phyloP scores from a whole-genome alignment of 2,329 filamentous ascomycete genomes.

The Ploettnerulaceae sp. region DNA sequence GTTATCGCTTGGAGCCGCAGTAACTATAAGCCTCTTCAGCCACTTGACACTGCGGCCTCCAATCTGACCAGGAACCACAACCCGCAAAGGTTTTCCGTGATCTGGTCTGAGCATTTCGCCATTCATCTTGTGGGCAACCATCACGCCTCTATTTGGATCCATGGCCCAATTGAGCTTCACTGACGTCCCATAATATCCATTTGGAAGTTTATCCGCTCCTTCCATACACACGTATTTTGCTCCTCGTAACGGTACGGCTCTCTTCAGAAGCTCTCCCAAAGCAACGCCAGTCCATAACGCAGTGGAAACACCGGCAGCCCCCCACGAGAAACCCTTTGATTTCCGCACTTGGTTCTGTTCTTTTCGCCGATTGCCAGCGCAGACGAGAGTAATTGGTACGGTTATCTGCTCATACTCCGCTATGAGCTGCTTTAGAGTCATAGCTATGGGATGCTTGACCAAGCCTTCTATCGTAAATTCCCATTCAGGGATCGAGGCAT shows the following conservation, averaged over 20 bases:
- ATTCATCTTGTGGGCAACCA: constrained; percentile 90
- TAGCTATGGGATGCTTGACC: constrained; percentile 68
- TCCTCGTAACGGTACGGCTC: constrained; percentile 61
- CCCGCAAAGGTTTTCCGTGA: constrained; percentile 78
- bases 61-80: constrained; percentile 85
- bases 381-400: constrained; percentile 82
- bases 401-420: constrained; percentile 75
- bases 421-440: constrained; percentile 69
- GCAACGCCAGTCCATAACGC: constrained; percentile 82
- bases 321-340: constrained; percentile 93
- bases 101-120: constrained; percentile 75
- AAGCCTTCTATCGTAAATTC: constrained; percentile 79
- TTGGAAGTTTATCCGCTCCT: constrained; percentile 81
- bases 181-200: constrained; percentile 84
- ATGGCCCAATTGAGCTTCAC: constrained; percentile 84
- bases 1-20: constrained; percentile 75
- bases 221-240: constrained; percentile 88
- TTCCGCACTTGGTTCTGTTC: constrained; percentile 90
- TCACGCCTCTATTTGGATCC: constrained; percentile 76
- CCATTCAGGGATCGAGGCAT: constrained; percentile 72
- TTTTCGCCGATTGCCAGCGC: constrained; percentile 85
- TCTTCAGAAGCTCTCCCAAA: constrained; percentile 64
- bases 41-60: constrained; percentile 91
- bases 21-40: constrained; percentile 77
- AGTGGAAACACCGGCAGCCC: constrained; percentile 78